These are phyloP conservation scores for Solanum appendiculatum DNA, from an alignment of 257 asterid genomes.

Conservation along the genomic window DNA sequence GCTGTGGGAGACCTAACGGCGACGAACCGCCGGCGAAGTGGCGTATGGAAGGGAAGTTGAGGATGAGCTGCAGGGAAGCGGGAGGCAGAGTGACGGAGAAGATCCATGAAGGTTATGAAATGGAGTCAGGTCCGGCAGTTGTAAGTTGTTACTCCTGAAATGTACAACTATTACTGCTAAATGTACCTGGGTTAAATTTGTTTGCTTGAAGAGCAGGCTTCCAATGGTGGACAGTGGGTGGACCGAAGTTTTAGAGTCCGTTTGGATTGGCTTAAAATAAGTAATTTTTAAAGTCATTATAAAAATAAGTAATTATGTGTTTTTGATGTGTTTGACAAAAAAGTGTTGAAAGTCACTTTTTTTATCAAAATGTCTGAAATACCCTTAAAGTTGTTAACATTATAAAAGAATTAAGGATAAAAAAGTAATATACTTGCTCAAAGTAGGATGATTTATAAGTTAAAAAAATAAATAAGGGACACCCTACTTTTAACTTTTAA, in stretches of 20 bases:
- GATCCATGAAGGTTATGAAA: conserved; percentile 32
- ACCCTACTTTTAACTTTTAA: too few relatives aligned
- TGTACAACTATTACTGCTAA: not conserved
- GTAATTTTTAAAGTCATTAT: too few relatives aligned
- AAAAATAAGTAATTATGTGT: too few relatives aligned
- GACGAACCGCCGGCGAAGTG: conserved; percentile 36
- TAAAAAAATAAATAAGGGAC: too few relatives aligned
- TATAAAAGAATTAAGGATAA: too few relatives aligned
- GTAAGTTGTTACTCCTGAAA: not conserved
- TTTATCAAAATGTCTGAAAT: too few relatives aligned
- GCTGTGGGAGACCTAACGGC: conserved; percentile 36
- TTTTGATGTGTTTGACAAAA: too few relatives aligned
- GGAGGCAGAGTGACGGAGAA: conserved; percentile 40
- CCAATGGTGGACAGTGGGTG: not conserved
- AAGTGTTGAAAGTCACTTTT: too few relatives aligned
- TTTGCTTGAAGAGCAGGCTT: not conserved
- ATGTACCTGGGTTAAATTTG: not conserved
- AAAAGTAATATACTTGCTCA: too few relatives aligned
- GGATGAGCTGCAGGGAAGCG: conserved; percentile 23
- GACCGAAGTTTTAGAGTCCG: not conserved
- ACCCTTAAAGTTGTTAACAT: too few relatives aligned
- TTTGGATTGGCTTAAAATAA: too few relatives aligned
- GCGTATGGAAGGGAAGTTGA: conserved; percentile 21
- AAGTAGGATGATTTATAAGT: too few relatives aligned
- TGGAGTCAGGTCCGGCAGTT: not conserved